These are phyloP conservation scores for Lactifluus hygrophoroides DNA, from an alignment of 768 basidiomycete species.

Conservation along the genomic window DNA sequence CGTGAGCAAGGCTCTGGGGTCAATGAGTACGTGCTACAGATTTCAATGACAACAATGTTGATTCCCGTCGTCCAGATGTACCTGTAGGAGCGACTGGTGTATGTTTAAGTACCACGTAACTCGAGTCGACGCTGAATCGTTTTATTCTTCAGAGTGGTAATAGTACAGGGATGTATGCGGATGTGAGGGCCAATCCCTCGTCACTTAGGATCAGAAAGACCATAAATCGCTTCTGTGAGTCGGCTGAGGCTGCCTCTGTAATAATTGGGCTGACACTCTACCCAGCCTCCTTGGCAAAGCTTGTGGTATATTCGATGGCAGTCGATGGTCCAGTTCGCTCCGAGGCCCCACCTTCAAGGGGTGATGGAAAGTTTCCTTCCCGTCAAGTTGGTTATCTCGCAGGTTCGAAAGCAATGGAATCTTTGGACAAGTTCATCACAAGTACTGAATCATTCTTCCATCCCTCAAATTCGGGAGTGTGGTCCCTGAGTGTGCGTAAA, in stretches of 20 bases:
- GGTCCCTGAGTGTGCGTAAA: constrained; percentile 53
- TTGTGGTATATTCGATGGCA: constrained; percentile 85
- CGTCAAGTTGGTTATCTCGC: constrained; percentile 52
- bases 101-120: constrained; percentile 13
- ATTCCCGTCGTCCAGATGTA: constrained; percentile 38
- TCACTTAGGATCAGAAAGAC: constrained; percentile 60
- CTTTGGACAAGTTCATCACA: constrained; percentile 79
- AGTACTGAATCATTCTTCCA: constrained; percentile 95
- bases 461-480: constrained; percentile 83
- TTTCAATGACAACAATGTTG: neutral
- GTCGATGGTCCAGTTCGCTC: constrained; percentile 61
- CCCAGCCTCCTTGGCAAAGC: constrained; percentile 54
- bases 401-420: constrained; percentile 83
- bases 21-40: constrained; percentile 50
- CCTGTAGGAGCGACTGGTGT: constrained; percentile 66
- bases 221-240: constrained; percentile 54
- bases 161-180: constrained; percentile 63
- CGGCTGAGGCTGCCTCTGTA: neutral
- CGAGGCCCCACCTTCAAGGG: constrained; percentile 28
- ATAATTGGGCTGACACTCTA: neutral
- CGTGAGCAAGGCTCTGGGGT: constrained; percentile 71
- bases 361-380: constrained; percentile 25
- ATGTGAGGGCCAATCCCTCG: constrained; percentile 46
- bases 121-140: constrained; percentile 4
- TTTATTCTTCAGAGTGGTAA: constrained; percentile 42